phyloP scores from a whole-genome alignment of 116 monocot species.

The Phalaenopsis hybrid region DNA sequence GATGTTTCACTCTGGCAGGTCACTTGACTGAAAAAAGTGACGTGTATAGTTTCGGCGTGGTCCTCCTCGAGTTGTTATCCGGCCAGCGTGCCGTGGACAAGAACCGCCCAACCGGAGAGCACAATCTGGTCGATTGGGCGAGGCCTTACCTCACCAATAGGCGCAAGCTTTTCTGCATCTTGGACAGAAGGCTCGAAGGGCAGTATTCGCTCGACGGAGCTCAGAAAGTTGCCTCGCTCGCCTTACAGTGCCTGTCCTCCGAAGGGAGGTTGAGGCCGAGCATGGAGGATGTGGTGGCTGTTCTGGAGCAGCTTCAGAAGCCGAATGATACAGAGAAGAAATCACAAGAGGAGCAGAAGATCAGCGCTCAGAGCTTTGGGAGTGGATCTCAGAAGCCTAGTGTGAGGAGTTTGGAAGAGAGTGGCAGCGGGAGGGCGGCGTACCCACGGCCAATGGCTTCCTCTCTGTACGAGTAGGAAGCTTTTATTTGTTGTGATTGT shows the following conservation, averaged over 20 bases:
- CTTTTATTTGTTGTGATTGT: too few relatives aligned
- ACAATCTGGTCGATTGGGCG: constrained; percentile 73
- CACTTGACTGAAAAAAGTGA: constrained; percentile 68
- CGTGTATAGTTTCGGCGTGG: constrained; percentile 76
- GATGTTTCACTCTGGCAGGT: constrained; percentile 21
- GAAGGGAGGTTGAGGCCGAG: constrained; percentile 46
- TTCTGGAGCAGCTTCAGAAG: constrained; percentile 44
- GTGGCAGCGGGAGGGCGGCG: constrained; percentile 6
- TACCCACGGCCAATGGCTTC: constrained; percentile 31
- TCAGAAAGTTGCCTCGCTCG: constrained; percentile 38
- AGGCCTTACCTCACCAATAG: constrained; percentile 55
- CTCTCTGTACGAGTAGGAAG: constrained; percentile 16
- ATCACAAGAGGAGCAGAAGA: neutral
- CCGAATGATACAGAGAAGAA: constrained; percentile 9
- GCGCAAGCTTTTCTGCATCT: constrained; percentile 38
- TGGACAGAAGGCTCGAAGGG: constrained; percentile 53
- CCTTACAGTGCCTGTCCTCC: constrained; percentile 35
- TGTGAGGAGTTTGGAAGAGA: constrained; percentile 18
- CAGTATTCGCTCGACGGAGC: constrained; percentile 48
- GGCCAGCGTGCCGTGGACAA: constrained; percentile 64
- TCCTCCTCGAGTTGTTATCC: constrained; percentile 64
- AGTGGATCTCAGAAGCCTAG: neutral
- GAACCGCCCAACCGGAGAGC: constrained; percentile 64
- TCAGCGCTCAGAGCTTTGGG: neutral
- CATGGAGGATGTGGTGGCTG: constrained; percentile 51